Evolutionary conservation across 2,329 filamentous ascomycete species (phyloP).

Genomic region (Colletotrichum lentis): DNA sequence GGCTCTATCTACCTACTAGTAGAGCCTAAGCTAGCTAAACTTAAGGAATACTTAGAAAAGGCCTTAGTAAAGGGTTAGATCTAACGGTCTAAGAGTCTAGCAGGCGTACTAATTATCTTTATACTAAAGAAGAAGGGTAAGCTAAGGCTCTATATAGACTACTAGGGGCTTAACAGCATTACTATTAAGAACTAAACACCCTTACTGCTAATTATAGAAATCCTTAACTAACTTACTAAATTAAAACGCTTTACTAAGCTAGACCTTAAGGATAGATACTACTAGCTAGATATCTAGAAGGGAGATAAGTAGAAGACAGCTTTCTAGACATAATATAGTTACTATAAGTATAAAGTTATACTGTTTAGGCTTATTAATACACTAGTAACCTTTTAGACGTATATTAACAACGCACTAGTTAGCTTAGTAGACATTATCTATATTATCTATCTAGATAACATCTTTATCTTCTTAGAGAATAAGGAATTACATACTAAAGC

Average conservation of each 20-base stretch:
- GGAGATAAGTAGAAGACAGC: neutral
- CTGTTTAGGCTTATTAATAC: neutral
- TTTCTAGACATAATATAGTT: neutral
- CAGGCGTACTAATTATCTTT: neutral
- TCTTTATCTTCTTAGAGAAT: neutral
- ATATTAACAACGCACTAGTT: neutral
- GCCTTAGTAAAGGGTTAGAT: neutral
- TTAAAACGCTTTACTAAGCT: neutral
- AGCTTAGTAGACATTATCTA: neutral
- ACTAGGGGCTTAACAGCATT: neutral
- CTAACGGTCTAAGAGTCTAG: neutral
- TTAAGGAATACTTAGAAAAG: neutral
- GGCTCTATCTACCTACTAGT: no score
- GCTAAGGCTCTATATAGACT: neutral
- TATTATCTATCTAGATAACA: neutral
- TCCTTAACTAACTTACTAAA: neutral
- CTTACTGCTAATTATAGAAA: no score
- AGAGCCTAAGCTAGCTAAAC: no score
- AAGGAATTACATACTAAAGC: neutral
- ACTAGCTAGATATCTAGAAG: neutral
- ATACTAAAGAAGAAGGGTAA: neutral
- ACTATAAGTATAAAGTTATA: neutral
- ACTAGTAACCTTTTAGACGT: neutral
- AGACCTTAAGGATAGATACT: neutral
- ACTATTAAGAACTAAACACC: neutral